Conservation (phyloP, 306 rosid species). For the Heteromeles arbutifolia region DNA sequence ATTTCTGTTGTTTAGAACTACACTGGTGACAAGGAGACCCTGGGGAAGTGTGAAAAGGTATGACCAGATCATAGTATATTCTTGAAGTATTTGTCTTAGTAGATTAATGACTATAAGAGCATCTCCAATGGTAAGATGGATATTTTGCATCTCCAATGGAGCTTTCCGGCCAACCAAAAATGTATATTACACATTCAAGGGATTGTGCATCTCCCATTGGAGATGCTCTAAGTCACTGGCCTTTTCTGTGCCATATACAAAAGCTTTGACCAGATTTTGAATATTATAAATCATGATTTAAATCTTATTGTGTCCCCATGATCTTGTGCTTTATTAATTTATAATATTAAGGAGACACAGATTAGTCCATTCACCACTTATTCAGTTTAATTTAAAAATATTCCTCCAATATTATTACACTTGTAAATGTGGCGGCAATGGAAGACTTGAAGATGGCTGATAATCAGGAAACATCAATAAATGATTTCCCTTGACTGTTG, state of each 20-base stretch:
- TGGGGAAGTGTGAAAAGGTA: constrained; percentile 99
- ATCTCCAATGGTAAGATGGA: neutral
- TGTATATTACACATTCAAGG: neutral
- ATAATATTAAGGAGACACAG: neutral
- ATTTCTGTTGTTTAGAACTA: constrained; percentile 52
- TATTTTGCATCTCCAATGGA: neutral
- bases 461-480: neutral
- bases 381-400: neutral
- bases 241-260: neutral
- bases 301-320: neutral
- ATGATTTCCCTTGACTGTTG: neutral
- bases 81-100: neutral
- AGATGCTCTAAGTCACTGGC: neutral
- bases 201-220: neutral
- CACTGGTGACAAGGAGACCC: constrained; percentile 70
- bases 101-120: neutral
- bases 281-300: neutral
- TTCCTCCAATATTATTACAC: neutral
- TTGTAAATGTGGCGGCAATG: neutral
- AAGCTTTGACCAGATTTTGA: neutral
- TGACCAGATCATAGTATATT: constrained; percentile 12
- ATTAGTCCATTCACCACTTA: neutral
- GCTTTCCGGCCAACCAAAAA: neutral
- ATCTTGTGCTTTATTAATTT: neutral
- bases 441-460: neutral